Percentiles rank a stretch among this genome's conserved stretches.
These are phyloP conservation scores for Talaromyces verruculosus DNA, from an alignment of 2,329 filamentous ascomycete genomes.

Conservation along the genomic window DNA sequence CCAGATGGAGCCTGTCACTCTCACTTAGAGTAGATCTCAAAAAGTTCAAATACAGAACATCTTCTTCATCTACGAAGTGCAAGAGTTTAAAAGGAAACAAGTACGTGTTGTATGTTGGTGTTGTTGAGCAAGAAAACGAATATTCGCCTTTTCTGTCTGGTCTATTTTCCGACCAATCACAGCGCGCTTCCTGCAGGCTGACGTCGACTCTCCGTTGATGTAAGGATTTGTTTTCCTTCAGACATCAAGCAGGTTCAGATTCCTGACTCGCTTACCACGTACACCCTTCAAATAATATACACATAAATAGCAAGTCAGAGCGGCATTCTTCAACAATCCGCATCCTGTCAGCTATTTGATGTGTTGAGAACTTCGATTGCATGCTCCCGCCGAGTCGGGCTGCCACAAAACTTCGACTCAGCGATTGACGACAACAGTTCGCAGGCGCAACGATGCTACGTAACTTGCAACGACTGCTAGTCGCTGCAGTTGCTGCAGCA, in stretches of 20 bases:
- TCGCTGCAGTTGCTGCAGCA: not conserved
- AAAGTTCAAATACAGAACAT: not conserved
- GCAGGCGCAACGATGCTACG: not conserved
- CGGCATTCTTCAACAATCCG: not conserved
- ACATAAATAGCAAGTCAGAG: not conserved
- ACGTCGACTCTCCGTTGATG: conserved; percentile 2
- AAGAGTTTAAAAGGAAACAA: not conserved
- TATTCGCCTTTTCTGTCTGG: not conserved
- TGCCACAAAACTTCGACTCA: not conserved
- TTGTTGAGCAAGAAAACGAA: not conserved
- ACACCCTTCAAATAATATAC: not conserved
- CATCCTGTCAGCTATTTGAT: not conserved
- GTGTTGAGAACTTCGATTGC: not conserved
- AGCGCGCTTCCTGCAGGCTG: not conserved
- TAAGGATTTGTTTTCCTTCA: not conserved
- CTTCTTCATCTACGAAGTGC: not conserved
- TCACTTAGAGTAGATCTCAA: not conserved
- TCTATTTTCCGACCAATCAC: conserved; percentile 12
- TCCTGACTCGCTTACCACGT: not conserved
- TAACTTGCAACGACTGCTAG: not conserved
- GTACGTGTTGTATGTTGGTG: not conserved
- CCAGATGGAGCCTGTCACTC: conserved; percentile 2
- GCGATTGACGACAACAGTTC: not conserved
- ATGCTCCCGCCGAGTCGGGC: conserved; percentile 15
- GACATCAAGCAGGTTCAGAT: not conserved